A percentile compares a stretch with the other conserved stretches of the same genome.
Evolutionary conservation across 257 asterid species (phyloP).

Genomic region (Solanum sejunctum): DNA sequence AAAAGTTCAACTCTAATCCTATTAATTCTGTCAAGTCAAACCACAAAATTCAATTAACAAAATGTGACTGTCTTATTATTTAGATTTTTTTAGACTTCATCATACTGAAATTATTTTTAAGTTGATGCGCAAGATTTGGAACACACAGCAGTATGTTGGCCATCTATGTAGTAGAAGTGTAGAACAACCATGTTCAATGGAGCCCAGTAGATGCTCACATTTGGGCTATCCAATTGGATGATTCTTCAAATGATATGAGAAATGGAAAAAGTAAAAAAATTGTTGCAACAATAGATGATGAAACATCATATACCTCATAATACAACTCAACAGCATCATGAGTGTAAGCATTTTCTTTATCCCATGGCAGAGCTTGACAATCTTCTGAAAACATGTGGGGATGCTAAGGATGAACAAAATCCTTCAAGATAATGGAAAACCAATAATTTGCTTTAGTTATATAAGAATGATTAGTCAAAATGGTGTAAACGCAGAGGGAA

Average conservation of each 20-base stretch:
- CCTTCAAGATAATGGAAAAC: conserved; percentile 1
- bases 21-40: background rate
- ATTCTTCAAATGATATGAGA: background rate
- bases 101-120: background rate
- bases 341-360: conserved; percentile 49
- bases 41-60: background rate
- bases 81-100: background rate
- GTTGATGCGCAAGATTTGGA: background rate
- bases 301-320: conserved; percentile 54
- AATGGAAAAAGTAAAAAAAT: background rate
- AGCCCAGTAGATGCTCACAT: background rate
- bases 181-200: background rate
- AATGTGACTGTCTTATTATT: background rate
- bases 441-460: background rate
- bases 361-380: conserved; percentile 84
- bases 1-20: background rate
- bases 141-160: background rate
- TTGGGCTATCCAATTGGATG: background rate
- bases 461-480: background rate
- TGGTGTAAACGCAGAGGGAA: background rate
- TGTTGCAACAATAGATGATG: background rate
- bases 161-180: background rate
- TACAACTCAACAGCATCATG: conserved; percentile 78
- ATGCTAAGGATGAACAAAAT: conserved; percentile 43
- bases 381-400: conserved; percentile 72